These are phyloP conservation scores for Colletotrichum godetiae DNA, from an alignment of 2,329 filamentous ascomycete species.

Conservation along the genomic window DNA sequence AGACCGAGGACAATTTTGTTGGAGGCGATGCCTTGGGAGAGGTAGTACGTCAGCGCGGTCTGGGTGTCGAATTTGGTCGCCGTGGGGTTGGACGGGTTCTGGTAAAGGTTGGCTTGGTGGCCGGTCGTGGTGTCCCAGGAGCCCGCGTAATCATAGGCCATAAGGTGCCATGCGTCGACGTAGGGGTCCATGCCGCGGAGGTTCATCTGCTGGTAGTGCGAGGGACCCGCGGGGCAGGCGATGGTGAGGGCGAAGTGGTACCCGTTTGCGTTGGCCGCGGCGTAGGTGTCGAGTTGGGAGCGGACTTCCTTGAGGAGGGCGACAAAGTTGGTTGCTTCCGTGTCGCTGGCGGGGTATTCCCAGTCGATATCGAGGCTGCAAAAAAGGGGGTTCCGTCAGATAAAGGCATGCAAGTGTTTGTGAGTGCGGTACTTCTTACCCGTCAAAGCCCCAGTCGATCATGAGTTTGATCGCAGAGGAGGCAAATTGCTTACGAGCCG, in stretches of 20 bases:
- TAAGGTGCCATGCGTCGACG: slow-evolving; percentile 70
- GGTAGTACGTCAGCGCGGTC: slow-evolving; percentile 73
- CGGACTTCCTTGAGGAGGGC: slow-evolving; percentile 56
- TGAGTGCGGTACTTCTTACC: neutral
- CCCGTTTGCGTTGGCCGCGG: slow-evolving; percentile 49
- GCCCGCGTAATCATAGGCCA: slow-evolving; percentile 79
- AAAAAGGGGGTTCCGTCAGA: neutral
- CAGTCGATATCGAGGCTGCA: slow-evolving; percentile 65
- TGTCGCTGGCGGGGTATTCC: slow-evolving; percentile 59
- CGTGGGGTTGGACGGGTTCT: slow-evolving; percentile 59
- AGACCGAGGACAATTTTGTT: slow-evolving; percentile 80
- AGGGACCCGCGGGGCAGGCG: slow-evolving; percentile 59
- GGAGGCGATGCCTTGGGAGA: slow-evolving; percentile 65
- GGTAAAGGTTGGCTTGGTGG: slow-evolving; percentile 78
- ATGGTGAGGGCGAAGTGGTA: slow-evolving; percentile 64
- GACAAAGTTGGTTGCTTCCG: slow-evolving; percentile 55
- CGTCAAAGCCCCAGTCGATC: slow-evolving; percentile 72
- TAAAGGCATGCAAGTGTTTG: neutral
- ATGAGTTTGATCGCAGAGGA: slow-evolving; percentile 75
- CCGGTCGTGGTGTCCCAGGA: slow-evolving; percentile 72
- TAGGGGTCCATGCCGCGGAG: slow-evolving; percentile 66
- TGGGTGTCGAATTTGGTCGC: slow-evolving; percentile 78
- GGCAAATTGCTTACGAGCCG: slow-evolving; percentile 74
- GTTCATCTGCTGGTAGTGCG: slow-evolving; percentile 62
- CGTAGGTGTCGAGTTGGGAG: slow-evolving; percentile 54